Evolutionary conservation across 2,329 filamentous ascomycete genomes (phyloP).

Genomic region (Scleromitrula shiraiana): DNA sequence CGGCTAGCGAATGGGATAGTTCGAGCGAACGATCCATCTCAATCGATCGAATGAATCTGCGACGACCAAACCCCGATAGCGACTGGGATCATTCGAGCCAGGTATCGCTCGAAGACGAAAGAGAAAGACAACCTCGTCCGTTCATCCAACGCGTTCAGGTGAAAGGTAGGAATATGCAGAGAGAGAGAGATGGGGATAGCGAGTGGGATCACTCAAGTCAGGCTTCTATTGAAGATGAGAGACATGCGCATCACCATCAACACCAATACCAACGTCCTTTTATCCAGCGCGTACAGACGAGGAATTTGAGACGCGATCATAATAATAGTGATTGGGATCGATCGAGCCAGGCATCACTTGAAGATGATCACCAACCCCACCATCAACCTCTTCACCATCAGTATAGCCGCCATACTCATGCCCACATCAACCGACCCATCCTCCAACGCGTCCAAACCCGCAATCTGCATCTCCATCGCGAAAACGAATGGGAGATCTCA

Average conservation of each 20-base stretch:
- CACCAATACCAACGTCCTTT: neutral
- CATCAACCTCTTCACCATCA: neutral
- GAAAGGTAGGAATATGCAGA: too few species aligned
- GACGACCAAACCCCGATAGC: too few species aligned
- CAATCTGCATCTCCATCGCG: too few species aligned
- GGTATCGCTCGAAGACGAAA: neutral
- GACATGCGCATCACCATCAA: neutral
- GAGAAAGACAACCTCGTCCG: too few species aligned
- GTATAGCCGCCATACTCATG: neutral
- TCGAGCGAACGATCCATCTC: too few species aligned
- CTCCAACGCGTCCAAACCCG: neutral
- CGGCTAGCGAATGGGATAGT: neutral
- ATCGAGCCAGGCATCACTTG: neutral
- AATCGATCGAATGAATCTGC: too few species aligned
- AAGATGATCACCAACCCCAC: neutral
- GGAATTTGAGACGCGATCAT: neutral
- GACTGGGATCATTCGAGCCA: neutral
- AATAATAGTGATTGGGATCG: neutral
- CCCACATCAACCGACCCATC: neutral
- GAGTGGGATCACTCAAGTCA: neutral
- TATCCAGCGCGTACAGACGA: neutral
- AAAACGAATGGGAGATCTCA: too few species aligned
- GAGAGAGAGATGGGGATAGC: too few species aligned
- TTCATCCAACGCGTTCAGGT: too few species aligned
- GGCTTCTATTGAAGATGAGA: neutral